phyloP scores from a whole-genome alignment of 441 rosid species.

The Francoa sonchifolia region DNA sequence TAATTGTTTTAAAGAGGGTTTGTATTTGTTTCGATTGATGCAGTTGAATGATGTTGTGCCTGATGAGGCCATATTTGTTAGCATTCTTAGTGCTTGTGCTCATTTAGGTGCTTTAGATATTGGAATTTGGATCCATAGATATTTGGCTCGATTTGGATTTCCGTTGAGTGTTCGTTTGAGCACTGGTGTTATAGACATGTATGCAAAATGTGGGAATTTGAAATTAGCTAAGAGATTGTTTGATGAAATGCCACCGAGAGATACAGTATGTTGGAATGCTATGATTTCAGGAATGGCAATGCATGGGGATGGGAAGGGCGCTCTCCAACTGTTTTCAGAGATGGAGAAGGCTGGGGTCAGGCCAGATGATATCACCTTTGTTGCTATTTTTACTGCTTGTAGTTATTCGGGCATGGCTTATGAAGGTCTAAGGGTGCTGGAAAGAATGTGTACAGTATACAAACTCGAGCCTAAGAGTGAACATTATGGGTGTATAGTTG shows the following conservation, averaged over 20 bases:
- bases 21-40: conserved; percentile 31
- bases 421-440: conserved; percentile 35
- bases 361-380: conserved; percentile 47
- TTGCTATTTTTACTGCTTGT: conserved; percentile 46
- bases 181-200: conserved; percentile 56
- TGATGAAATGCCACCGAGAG: conserved; percentile 31
- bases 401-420: conserved; percentile 43
- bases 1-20: conserved; percentile 32
- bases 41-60: conserved; percentile 20
- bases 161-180: conserved; percentile 27
- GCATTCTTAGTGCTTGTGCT: conserved; percentile 30
- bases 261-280: conserved; percentile 45
- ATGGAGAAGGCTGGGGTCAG: conserved; percentile 32
- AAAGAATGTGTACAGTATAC: conserved; percentile 30
- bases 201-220: conserved; percentile 53
- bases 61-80: conserved; percentile 31
- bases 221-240: conserved; percentile 38
- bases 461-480: conserved; percentile 39
- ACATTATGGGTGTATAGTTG: conserved; percentile 44
- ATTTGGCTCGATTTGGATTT: conserved; percentile 18
- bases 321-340: conserved; percentile 29
- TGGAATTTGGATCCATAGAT: conserved; percentile 42
- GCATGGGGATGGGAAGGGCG: conserved; percentile 43
- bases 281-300: conserved; percentile 51
- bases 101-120: conserved; percentile 31